A percentile compares a stretch with the other conserved stretches of the same genome.
Conservation (phyloP, 805 yeast genomes). For the Kazachstania bromeliacearum region DNA sequence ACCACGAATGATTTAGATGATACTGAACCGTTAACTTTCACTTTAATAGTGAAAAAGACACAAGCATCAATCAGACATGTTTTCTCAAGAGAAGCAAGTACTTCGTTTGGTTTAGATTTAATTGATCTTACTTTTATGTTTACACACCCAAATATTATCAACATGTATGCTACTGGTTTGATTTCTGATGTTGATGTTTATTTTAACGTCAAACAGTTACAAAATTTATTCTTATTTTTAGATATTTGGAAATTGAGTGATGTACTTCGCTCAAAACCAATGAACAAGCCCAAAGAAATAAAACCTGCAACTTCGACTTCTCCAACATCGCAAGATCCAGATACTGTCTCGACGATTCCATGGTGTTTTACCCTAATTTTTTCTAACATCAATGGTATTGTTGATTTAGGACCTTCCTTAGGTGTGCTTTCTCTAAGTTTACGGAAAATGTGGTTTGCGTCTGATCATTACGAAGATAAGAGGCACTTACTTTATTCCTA, state of each 20-base stretch:
- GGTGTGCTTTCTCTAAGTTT: slow-evolving; percentile 53
- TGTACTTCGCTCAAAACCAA: slow-evolving; percentile 16
- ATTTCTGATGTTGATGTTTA: slow-evolving; percentile 50
- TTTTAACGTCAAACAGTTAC: slow-evolving; percentile 74
- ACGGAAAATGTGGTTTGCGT: slow-evolving; percentile 57
- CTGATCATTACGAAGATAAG: slow-evolving; percentile 58
- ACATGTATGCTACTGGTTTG: slow-evolving; percentile 41
- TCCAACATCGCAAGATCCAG: slow-evolving; percentile 1
- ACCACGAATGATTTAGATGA: slow-evolving; percentile 39
- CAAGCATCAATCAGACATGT: slow-evolving; percentile 77
- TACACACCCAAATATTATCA: slow-evolving; percentile 34
- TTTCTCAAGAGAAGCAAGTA: slow-evolving; percentile 84
- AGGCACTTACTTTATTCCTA: slow-evolving; percentile 63
- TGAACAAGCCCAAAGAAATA: slow-evolving; percentile 1
- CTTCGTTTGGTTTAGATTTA: slow-evolving; percentile 44
- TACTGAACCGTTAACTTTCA: slow-evolving; percentile 35
- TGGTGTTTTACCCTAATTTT: slow-evolving; percentile 59
- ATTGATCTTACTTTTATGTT: slow-evolving; percentile 42
- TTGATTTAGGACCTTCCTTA: slow-evolving; percentile 77
- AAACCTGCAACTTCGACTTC: background rate
- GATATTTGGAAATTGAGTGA: slow-evolving; percentile 70
- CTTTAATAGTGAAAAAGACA: slow-evolving; percentile 44
- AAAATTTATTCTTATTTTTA: slow-evolving; percentile 71
- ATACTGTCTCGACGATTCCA: slow-evolving; percentile 42
- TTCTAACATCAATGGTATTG: slow-evolving; percentile 40